A percentile compares a stretch with the other conserved stretches of the same genome.
Conservation (phyloP, 2,329 filamentous ascomycete species). For the Aureobasidium zeae region DNA sequence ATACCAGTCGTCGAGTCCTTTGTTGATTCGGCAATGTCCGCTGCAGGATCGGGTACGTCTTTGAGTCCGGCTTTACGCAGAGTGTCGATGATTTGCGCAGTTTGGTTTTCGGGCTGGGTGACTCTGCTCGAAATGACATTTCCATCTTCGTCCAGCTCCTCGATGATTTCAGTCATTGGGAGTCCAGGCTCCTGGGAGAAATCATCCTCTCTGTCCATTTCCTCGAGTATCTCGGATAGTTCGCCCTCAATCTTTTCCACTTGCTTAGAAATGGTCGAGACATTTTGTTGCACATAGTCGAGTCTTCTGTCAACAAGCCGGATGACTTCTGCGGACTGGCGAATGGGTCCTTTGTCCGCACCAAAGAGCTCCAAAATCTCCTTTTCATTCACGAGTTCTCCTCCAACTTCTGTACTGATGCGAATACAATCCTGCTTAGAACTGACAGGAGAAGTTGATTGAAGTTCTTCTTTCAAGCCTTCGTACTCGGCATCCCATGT, state of each 20-base stretch:
- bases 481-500: constrained; percentile 90
- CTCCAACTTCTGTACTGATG: constrained; percentile 51
- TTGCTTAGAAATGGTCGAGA: constrained; percentile 63
- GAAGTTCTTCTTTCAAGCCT: constrained; percentile 72
- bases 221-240: constrained; percentile 49
- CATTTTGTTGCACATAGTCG: constrained; percentile 76
- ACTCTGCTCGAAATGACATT: constrained; percentile 55
- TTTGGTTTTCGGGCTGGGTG: constrained; percentile 52
- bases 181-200: constrained; percentile 54
- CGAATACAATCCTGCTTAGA: constrained; percentile 39
- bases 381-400: constrained; percentile 53
- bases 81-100: constrained; percentile 59
- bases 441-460: constrained; percentile 43
- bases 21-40: neutral
- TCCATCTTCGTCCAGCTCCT: constrained; percentile 83
- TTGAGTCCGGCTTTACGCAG: constrained; percentile 66
- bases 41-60: constrained; percentile 22
- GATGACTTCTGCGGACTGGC: constrained; percentile 54
- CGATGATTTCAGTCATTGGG: constrained; percentile 81
- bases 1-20: neutral
- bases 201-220: constrained; percentile 30
- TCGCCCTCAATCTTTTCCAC: constrained; percentile 60
- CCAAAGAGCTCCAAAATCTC: constrained; percentile 50
- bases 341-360: constrained; percentile 34
- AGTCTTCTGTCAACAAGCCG: constrained; percentile 63